Base-by-base conservation (phyloP, 306 rosid genomes). In the Trifolium pratense region DNA sequence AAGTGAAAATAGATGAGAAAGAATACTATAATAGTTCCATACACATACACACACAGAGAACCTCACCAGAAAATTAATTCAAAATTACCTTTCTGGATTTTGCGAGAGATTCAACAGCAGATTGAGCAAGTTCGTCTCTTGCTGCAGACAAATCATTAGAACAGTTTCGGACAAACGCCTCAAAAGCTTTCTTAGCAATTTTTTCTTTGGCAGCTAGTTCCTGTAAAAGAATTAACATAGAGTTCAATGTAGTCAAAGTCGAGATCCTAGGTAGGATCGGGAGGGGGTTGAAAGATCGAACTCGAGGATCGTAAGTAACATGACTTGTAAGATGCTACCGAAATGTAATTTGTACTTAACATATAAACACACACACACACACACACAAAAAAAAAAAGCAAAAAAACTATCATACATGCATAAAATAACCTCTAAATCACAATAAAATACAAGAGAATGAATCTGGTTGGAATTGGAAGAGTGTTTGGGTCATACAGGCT, bases 201-300 rank as follows among this genome's bases (percentile, higher is more conserved):
- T 81, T 61, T 45, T 85, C 87, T 79, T 89, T 89, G 53, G 81
- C 85, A 59, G 91, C 86, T 37, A 85, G 91, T 79, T 89, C 91
- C 94, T 89, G 74, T 39, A 66, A 48, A 39, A 26, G 20, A 70
- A 40, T 26, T 18, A 1, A 12, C 6, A 9, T 80, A 32, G 62
- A 75, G 40, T 36, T 37, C 23, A 49, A 49, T 49, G 23, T 49
- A n/a, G 23, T 16, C 8, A 49, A 2, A 49, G 3, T 6, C 3
- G 11, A 64, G 58, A 71, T 56, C 1, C 13, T n/a, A n/a, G 1
- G 10, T n/a, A 48, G 17, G 21, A 1, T 48, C 17, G 9, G 18
- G 55, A n/a, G 20, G 18, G 53, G 51, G 16, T 45, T 14, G 51
- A 48, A n/a, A 6, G 21, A 48, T n/a, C 9, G 1, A 15, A 15